Conservation (phyloP, 2,329 filamentous ascomycete genomes). For the Penicillium freii region DNA sequence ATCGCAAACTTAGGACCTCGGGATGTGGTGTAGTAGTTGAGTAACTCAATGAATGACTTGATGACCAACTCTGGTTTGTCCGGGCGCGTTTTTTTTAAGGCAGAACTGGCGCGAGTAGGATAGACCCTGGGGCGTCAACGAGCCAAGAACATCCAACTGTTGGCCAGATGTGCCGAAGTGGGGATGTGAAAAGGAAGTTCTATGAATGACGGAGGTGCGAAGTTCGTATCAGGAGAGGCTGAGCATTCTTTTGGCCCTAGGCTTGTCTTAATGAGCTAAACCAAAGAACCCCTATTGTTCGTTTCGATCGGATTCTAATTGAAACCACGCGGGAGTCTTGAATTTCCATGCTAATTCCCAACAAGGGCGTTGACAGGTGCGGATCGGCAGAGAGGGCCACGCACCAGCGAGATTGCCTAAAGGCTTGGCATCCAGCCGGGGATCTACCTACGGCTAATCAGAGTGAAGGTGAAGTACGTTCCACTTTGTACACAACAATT, state of each 20-base stretch:
- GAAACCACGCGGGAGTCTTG: neutral
- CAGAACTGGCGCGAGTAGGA: neutral
- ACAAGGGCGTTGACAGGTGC: slow-evolving; percentile 2
- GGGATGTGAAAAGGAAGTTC: slow-evolving; percentile 11
- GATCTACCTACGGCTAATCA: slow-evolving; percentile 5
- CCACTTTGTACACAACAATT: neutral
- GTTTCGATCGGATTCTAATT: slow-evolving; percentile 14
- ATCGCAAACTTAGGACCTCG: neutral
- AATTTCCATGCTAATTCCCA: neutral
- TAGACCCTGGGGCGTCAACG: slow-evolving; percentile 5
- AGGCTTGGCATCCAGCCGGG: slow-evolving; percentile 17
- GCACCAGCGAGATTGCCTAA: slow-evolving; percentile 21
- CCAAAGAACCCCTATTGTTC: neutral
- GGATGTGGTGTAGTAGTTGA: neutral
- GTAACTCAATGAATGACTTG: slow-evolving; percentile 13
- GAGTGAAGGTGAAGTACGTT: neutral
- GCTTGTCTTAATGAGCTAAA: neutral
- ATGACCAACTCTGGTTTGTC: slow-evolving; percentile 11
- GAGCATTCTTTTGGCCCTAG: slow-evolving; percentile 1
- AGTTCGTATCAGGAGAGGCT: slow-evolving; percentile 14
- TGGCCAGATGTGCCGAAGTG: slow-evolving; percentile 6
- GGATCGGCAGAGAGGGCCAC: slow-evolving; percentile 18
- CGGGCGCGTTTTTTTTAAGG: neutral
- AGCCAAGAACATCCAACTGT: neutral
- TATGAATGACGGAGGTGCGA: slow-evolving; percentile 13